A percentile compares a stretch with the other conserved stretches of the same genome.
Evolutionary conservation across 176 grass and related monocot genomes (phyloP).

Genomic region (Pharus latifolius): DNA sequence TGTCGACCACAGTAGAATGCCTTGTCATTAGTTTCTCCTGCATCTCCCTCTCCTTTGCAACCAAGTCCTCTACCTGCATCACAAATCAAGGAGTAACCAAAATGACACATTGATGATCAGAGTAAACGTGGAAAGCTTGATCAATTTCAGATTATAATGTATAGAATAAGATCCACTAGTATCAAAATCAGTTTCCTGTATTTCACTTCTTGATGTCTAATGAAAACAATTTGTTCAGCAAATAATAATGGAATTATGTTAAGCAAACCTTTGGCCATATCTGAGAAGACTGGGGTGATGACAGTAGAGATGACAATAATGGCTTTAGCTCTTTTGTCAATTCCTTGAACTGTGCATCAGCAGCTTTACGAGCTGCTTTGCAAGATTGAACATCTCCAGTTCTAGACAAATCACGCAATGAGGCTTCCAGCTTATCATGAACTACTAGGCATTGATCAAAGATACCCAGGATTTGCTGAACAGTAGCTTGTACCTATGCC

Average conservation of each 20-base stretch:
- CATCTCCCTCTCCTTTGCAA: constrained; percentile 80
- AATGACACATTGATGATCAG: neutral
- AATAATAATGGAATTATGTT: neutral
- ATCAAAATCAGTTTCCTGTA: neutral
- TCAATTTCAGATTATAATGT: neutral
- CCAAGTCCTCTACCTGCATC: constrained; percentile 64
- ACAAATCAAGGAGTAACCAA: neutral
- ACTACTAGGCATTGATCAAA: constrained; percentile 57
- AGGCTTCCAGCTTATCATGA: constrained; percentile 79
- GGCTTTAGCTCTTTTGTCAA: constrained; percentile 75
- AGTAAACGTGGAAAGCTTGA: neutral
- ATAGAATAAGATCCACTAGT: neutral
- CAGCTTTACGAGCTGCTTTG: constrained; percentile 77
- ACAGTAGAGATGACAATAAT: constrained; percentile 55
- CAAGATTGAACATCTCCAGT: constrained; percentile 75
- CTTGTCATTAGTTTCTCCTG: constrained; percentile 81
- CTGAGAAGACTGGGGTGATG: constrained; percentile 64
- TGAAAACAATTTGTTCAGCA: neutral
- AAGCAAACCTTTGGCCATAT: constrained; percentile 83
- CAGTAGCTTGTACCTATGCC: constrained; percentile 60
- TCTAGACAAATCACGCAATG: constrained; percentile 75
- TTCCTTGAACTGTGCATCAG: constrained; percentile 88
- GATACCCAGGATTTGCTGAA: constrained; percentile 65
- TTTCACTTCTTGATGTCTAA: neutral
- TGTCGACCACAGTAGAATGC: constrained; percentile 85